Base-by-base conservation (phyloP, 306 rosid species). In the Senna tora region DNA sequence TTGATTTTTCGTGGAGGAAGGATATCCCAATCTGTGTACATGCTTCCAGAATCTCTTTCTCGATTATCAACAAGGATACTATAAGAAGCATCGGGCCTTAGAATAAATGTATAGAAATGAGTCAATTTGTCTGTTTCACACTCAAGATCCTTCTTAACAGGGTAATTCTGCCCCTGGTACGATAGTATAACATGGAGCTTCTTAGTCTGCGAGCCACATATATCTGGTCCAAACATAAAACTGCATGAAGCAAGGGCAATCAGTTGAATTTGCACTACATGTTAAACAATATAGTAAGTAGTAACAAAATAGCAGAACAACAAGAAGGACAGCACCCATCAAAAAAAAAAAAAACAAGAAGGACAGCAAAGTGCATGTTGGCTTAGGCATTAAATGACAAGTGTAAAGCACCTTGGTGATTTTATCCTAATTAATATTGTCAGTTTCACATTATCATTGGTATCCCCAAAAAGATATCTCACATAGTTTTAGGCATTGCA, bases 1-100 rank as follows among this genome's bases (percentile, higher is more conserved):
- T 94, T 94, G 58, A 94, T 89, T 83, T 94, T 91, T 75, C 90
- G 76, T n/a, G 98, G 98, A 73, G 98, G 98, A 84, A 94, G 96
- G 75, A 94, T 94, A 72, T 94, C 98, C 98, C 98, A 94, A 71
- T 91, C 98, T 19, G 87, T 39, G 64, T 94, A 94, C 95, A 94
- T 83, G 83, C 97, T 94, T 80, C 98, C 98, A 6, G 86, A 94
- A 75, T 94, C 98, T 73, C 90, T 82, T 68, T 94, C 98, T 65
- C 98, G 82, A 57, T 89, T 94, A 78, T 94, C 98, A 57, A 91
- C 83, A n/a, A 94, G 86, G 71, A 94, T 16, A 54, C 97, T 91
- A 39, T 94, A 94, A 67, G 92, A 87, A 67, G 97, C 98, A 80
- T 94, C 97, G 2, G 97, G 96, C 82, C 96, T 82, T 32, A 94